Evolutionary conservation across 2,329 filamentous ascomycete species (phyloP).

Genomic region (Zymoseptoria tritici): DNA sequence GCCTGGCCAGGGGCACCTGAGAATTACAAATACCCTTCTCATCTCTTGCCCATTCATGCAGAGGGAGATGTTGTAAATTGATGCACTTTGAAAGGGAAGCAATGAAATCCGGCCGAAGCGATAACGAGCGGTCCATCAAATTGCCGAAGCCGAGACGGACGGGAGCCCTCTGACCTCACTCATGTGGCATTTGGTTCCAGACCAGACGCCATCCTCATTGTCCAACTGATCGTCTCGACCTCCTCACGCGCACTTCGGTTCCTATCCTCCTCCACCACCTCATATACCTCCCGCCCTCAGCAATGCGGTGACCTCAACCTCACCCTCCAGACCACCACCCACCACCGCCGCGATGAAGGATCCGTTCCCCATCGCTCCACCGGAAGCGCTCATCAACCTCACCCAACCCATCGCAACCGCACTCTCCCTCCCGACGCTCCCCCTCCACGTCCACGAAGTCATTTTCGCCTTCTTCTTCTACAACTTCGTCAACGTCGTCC

Average conservation of each 20-base stretch:
- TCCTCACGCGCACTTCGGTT: not conserved
- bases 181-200: not conserved
- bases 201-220: not conserved
- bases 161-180: not conserved
- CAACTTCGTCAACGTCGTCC: constrained; percentile 55
- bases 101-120: no score
- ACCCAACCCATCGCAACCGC: constrained; percentile 58
- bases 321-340: not conserved
- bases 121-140: no score
- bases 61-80: no score
- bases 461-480: constrained; percentile 60
- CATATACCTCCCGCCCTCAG: not conserved
- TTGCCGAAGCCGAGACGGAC: no score
- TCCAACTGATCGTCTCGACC: not conserved
- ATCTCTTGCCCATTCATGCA: no score
- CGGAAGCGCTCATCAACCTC: constrained; percentile 48
- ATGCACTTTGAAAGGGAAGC: no score
- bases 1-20: no score
- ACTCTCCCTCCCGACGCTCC: constrained; percentile 57
- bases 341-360: constrained; percentile 54
- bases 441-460: constrained; percentile 72
- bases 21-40: no score
- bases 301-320: constrained; percentile 10
- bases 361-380: constrained; percentile 57
- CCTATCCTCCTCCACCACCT: not conserved